A percentile compares a stretch with the other conserved stretches of the same genome.
phyloP scores from a whole-genome alignment of 1,284 basidiomycete genomes.

The Cryptococcus maquisensis region DNA sequence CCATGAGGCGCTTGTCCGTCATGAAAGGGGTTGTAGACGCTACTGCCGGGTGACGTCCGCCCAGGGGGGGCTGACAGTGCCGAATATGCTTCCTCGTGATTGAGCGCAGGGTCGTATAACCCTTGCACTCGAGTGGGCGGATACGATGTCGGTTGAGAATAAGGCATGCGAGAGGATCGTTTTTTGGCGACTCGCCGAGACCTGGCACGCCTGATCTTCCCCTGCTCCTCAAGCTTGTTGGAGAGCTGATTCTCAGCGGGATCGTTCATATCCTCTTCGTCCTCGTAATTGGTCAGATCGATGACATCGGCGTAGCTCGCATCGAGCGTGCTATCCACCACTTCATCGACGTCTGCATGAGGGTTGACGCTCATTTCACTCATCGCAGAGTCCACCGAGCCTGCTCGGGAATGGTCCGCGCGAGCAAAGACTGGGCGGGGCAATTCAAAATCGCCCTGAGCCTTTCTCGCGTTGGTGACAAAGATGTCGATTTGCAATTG shows the following conservation, averaged over 20 bases:
- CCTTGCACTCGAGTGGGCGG: conserved; percentile 3
- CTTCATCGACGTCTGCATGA: conserved; percentile 13
- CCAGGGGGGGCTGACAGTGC: neutral
- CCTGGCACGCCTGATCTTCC: conserved; percentile 60
- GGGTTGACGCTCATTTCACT: conserved; percentile 16
- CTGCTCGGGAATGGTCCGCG: conserved; percentile 13
- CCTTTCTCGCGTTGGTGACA: conserved; percentile 57
- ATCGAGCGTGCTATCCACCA: conserved; percentile 11
- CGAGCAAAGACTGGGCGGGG: conserved; percentile 52
- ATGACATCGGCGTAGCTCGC: conserved; percentile 54
- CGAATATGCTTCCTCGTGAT: neutral
- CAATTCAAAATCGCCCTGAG: conserved; percentile 47
- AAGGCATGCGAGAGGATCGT: neutral
- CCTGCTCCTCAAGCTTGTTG: conserved; percentile 61
- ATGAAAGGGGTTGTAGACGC: conserved; percentile 2
- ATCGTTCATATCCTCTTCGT: conserved; percentile 68
- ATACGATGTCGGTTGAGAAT: conserved; percentile 8
- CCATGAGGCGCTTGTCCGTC: neutral
- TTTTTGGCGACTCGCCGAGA: conserved; percentile 49
- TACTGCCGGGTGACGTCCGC: neutral
- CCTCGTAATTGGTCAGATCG: conserved; percentile 77
- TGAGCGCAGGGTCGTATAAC: neutral
- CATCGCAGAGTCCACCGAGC: conserved; percentile 11
- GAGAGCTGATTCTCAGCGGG: conserved; percentile 64
- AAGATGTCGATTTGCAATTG: conserved; percentile 73